Base-by-base conservation (phyloP, 192 early-diverging fungal species). In the Oehlia diaphana region DNA sequence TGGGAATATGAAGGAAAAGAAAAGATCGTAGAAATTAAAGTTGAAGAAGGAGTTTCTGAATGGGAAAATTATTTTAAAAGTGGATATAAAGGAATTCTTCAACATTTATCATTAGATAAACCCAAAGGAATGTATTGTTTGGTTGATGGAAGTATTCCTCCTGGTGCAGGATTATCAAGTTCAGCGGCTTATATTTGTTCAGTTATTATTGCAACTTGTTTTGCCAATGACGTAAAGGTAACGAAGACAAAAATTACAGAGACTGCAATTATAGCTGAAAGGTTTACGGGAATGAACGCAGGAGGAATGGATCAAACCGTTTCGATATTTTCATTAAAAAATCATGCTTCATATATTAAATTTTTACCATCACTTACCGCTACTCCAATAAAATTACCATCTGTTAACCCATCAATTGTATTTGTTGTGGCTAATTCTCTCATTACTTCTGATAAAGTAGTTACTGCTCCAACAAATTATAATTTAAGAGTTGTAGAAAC, bases 1-100 rank as follows among this genome's bases (percentile, higher is more conserved):
- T 91, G 92, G 77, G 77, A 85, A 0, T 87, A 90, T 73, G 80
- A 89, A 47, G 88, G 88, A 35, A 82, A 81, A n/a, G 81, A 82
- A 47, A 78, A 79, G 49, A 72, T 90, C 26, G 91, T 95, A 26
- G 86, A 86, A 28, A 95, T 98, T 77, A 90, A 95, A 82, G 80
- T 90, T 23, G 84, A 86, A 5, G 79, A 84, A 9, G 80, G 82
- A 47, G 42, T 82, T 73, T 90, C 91, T 74, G 91, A 93, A 71
- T 98, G 96, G 96, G 88, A 88, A 74, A 96, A 95, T 84, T 98
- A 98, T 86, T 96, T 96, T 84, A 92, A 93, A 85, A 95, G 95
- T 82, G 95, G 94, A 9, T 96, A 96, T 86, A 94, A 93, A 79
- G 91, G 91, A 68, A 82, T 92, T 28, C 76, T 93, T 28, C 89